Evolutionary conservation across 1,139 yeast species (phyloP), one percentile per base, ranked within the genome.

Genomic region (Candida sp.): DNA sequence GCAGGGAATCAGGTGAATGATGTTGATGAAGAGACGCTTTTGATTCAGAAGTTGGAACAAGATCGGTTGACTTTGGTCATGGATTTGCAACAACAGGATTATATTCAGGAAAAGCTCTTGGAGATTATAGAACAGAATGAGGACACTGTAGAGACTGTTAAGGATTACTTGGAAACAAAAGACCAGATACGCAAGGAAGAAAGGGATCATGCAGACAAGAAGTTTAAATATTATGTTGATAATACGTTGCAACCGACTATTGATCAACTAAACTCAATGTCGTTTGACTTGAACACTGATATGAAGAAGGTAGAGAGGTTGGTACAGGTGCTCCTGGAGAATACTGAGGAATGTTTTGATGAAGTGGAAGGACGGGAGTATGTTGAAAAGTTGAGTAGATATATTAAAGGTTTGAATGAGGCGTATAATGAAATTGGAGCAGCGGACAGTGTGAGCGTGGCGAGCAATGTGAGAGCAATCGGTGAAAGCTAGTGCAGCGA

Each of bases 31-130:
- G 40, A 42, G 4, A 33, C 39, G 3, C 37, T 40, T 9, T 22
- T 45, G 21, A 45, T 52, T 5, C 46, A 43, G 23, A 38, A 48
- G 22, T 53, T 75, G 22, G 74, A 75, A 44, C 51, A 52, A 23
- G 67, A 68, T 45, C 56, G 80, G 38, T 45, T 73, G 5, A 57
- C 56, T 11, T 48, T 74, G 30, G 58, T 75, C 5, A 62, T 73
- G 70, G 74, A 69, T 30, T 57, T 77, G 2, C 80, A 76, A 50
- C 60, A 68, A 40, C 75, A 75, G 44, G 78, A 74, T 36, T 70
- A 55, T 45, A 42, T 73, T 1, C 47, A 64, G 1, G 62, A 54
- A 12, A 70, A 68, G 49, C 54, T 75, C 45, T 42, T 50, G n/a
- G 69, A 64, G 27, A 47, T 75, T 23, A 54, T 74, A 3, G 55